These are phyloP conservation scores for Trichoderma gamsii DNA, from an alignment of 495 filamentous ascomycete genomes.

Conservation along the genomic window DNA sequence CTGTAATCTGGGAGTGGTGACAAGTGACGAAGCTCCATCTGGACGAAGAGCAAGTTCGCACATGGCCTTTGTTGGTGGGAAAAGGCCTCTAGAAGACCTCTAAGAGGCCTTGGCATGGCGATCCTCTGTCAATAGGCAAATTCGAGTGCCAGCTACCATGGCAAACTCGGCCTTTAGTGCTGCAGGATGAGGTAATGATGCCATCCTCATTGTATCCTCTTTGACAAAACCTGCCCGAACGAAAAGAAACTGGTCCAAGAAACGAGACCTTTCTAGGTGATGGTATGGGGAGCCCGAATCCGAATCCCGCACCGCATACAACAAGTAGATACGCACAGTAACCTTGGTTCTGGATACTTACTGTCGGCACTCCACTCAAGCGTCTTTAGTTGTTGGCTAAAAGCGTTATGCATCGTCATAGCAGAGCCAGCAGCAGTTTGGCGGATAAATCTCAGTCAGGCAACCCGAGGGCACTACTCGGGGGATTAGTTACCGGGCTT, in stretches of 20 bases:
- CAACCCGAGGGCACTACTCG: not conserved
- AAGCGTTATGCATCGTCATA: not conserved
- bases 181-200: conserved; percentile 8
- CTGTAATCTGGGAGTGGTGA: not conserved
- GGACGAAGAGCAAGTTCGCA: not conserved
- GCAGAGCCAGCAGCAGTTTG: not conserved
- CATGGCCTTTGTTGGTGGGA: not conserved
- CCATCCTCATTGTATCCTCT: too few species aligned
- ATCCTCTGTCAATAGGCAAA: not conserved
- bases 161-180: not conserved
- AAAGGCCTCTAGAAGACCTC: too few species aligned
- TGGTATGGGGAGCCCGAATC: too few species aligned
- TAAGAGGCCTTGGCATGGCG: not conserved
- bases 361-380: not conserved
- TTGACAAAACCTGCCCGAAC: not conserved
- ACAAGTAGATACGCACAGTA: too few species aligned
- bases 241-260: not conserved
- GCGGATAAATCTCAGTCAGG: not conserved
- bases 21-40: too few species aligned
- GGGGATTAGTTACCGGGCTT: not conserved
- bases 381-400: too few species aligned
- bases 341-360: not conserved
- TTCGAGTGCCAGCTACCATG: not conserved
- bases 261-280: not conserved
- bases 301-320: conserved; percentile 3